Evolutionary conservation across 2,329 filamentous ascomycete species (phyloP).

Genomic region (Myriangium duriaei): DNA sequence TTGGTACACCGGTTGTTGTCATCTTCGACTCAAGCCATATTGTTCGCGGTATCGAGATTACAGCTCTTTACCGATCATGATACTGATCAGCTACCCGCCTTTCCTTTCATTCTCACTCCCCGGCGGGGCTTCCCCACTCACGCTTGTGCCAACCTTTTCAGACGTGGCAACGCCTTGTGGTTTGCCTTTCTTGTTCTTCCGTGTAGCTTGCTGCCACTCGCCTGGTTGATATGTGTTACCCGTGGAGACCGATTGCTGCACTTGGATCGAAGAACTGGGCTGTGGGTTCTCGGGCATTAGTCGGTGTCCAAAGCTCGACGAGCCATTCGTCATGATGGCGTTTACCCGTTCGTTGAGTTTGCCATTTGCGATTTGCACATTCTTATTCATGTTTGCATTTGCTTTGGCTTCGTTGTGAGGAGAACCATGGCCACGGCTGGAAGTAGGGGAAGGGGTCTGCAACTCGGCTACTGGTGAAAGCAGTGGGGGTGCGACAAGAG

Average conservation of each 20-base stretch:
- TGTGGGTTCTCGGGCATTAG: constrained; percentile 13
- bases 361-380: constrained; percentile 19
- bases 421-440: constrained; percentile 41
- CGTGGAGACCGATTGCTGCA: not conserved
- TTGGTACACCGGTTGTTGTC: no score
- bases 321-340: constrained; percentile 11
- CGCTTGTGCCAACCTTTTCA: constrained; percentile 18
- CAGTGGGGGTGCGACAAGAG: constrained; percentile 22
- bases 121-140: constrained; percentile 31
- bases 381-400: constrained; percentile 12
- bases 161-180: constrained; percentile 16
- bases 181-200: constrained; percentile 24
- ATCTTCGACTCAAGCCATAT: no score
- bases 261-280: constrained; percentile 13
- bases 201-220: constrained; percentile 18
- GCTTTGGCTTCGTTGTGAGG: constrained; percentile 3
- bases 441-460: constrained; percentile 56
- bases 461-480: constrained; percentile 66
- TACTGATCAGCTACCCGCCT: constrained; percentile 24
- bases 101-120: constrained; percentile 34
- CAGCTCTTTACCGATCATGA: no score
- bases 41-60: no score
- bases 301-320: constrained; percentile 4
- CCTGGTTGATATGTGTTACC: not conserved
- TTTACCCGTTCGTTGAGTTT: constrained; percentile 16